These are phyloP conservation scores for Teratosphaeria destructans DNA, from an alignment of 2,329 filamentous ascomycete genomes.

Conservation along the genomic window DNA sequence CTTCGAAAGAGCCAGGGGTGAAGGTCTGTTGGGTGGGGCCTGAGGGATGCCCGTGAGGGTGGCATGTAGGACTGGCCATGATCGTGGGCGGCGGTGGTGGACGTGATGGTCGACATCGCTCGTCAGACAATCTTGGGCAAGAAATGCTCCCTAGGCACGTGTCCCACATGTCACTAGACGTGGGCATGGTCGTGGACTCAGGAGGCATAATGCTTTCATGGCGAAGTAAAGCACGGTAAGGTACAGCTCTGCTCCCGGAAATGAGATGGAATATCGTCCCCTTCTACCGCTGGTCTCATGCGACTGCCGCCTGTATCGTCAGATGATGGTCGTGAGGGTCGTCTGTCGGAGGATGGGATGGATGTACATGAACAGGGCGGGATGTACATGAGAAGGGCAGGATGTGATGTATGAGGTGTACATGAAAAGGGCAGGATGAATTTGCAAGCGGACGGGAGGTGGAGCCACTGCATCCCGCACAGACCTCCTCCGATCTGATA, in stretches of 20 bases:
- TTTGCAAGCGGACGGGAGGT: neutral
- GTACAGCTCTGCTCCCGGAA: neutral
- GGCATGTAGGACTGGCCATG: no score
- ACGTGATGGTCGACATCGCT: no score
- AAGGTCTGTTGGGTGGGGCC: no score
- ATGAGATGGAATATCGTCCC: neutral
- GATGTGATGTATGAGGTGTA: neutral
- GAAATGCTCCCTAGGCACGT: neutral
- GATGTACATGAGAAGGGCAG: neutral
- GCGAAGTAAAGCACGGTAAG: neutral
- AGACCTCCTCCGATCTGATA: neutral
- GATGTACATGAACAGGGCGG: neutral
- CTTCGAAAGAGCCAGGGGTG: constrained; percentile 72
- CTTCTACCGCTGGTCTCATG: neutral
- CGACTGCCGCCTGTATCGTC: neutral
- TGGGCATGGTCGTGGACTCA: no score
- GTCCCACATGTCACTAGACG: no score
- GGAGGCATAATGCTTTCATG: no score
- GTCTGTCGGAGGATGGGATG: neutral
- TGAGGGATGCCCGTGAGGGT: no score
- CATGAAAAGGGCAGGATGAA: neutral
- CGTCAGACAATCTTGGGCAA: neutral
- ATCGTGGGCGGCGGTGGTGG: no score
- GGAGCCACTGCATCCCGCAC: neutral
- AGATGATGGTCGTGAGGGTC: neutral